These are phyloP conservation scores for Corymbia citriodora DNA, from an alignment of 441 rosid species.

Conservation along the genomic window DNA sequence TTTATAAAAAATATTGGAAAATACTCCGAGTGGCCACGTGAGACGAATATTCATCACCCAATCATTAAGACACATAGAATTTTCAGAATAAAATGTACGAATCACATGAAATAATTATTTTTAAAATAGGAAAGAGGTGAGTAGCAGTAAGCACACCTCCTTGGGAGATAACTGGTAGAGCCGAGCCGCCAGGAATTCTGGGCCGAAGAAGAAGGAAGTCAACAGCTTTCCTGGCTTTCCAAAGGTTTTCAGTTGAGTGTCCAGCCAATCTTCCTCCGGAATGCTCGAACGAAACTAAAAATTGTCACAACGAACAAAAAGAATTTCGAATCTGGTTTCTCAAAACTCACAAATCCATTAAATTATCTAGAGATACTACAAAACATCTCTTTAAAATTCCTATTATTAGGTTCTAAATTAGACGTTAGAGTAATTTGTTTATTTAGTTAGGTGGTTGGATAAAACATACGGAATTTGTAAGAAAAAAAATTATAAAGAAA, in stretches of 20 bases:
- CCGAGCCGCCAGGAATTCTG: conserved; percentile 14
- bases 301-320: background rate
- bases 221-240: conserved; percentile 11
- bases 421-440: background rate
- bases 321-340: background rate
- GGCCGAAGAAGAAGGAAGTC: conserved; percentile 17
- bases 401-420: background rate
- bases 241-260: conserved; percentile 14
- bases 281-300: background rate
- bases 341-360: background rate
- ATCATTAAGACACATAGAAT: background rate
- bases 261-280: conserved; percentile 13
- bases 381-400: background rate
- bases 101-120: background rate
- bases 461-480: background rate
- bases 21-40: background rate
- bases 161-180: conserved; percentile 3
- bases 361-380: background rate
- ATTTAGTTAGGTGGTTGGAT: background rate
- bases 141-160: background rate
- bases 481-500: background rate
- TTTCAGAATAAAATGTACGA: background rate
- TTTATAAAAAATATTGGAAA: background rate
- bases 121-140: background rate
- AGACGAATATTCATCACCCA: background rate